Conservation (phyloP, 2,329 filamentous ascomycete genomes). For the Polychaeton citri region DNA sequence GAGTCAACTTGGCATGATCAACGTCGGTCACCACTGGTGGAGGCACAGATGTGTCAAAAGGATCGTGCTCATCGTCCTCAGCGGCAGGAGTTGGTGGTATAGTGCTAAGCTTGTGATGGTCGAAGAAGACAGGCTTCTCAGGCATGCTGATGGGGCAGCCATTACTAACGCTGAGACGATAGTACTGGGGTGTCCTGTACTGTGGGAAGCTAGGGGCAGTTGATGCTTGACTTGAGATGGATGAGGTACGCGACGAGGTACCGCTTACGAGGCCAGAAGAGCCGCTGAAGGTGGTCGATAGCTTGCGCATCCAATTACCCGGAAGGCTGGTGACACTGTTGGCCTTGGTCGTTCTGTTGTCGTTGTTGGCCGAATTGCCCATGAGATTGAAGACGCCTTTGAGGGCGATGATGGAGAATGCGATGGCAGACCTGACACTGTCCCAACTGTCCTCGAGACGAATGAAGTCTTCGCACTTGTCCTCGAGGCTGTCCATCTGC, state of each 20-base stretch:
- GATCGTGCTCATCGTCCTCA: slow-evolving; percentile 20
- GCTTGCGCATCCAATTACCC: slow-evolving; percentile 19
- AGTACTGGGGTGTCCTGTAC: slow-evolving; percentile 21
- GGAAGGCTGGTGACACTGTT: slow-evolving; percentile 13
- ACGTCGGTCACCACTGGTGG: too few species aligned
- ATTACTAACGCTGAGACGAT: slow-evolving; percentile 22
- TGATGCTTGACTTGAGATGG: slow-evolving; percentile 10
- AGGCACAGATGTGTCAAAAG: slow-evolving; percentile 22
- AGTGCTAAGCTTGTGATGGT: slow-evolving; percentile 21
- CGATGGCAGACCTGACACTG: slow-evolving; percentile 28
- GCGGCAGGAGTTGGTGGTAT: slow-evolving; percentile 29
- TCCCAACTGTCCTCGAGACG: slow-evolving; percentile 32
- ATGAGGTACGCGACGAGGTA: slow-evolving; percentile 13
- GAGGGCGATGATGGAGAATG: slow-evolving; percentile 27
- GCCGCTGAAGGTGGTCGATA: slow-evolving; percentile 19
- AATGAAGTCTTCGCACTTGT: slow-evolving; percentile 31
- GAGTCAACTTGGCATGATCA: too few species aligned
- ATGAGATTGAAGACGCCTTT: slow-evolving; percentile 35
- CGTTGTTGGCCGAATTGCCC: slow-evolving; percentile 12
- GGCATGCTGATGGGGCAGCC: slow-evolving; percentile 28
- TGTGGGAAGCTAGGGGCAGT: too few species aligned
- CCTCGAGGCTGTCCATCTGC: slow-evolving; percentile 27
- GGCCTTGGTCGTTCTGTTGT: slow-evolving; percentile 13
- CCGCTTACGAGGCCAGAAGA: slow-evolving; percentile 3
- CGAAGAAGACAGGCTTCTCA: slow-evolving; percentile 14